phyloP scores from a whole-genome alignment of 257 asterid genomes.

The Prunella vulgaris region DNA sequence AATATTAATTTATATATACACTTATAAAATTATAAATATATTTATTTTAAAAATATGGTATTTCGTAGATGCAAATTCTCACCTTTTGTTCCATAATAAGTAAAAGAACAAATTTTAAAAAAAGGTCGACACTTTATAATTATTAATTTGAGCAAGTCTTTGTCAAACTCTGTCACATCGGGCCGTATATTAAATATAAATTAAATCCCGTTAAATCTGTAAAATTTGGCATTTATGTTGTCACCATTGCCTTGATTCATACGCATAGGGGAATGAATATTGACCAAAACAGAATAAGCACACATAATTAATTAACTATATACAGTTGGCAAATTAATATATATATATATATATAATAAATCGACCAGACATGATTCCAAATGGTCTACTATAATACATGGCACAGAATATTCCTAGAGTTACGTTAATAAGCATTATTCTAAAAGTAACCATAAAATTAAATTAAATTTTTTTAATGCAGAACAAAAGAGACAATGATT shows the following conservation, averaged over 20 bases:
- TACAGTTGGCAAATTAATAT: constrained; percentile 8
- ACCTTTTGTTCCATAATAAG: not conserved
- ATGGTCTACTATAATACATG: constrained; percentile 6
- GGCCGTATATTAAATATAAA: not conserved
- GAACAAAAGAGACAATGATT: constrained; percentile 15
- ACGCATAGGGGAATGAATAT: constrained; percentile 8
- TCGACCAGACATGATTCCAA: constrained; percentile 10
- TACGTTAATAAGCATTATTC: not conserved
- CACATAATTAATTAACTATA: no score
- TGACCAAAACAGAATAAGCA: constrained; percentile 18
- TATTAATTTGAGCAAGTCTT: constrained; percentile 3
- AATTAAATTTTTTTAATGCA: not conserved
- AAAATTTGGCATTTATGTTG: constrained; percentile 20
- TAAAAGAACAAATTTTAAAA: not conserved
- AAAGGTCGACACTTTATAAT: not conserved
- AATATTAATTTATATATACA: no score
- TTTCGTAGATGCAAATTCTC: no score
- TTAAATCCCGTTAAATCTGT: constrained; percentile 19
- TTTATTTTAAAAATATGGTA: no score
- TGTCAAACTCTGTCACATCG: constrained; percentile 9
- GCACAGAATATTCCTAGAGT: constrained; percentile 24
- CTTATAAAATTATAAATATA: no score
- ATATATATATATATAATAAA: not conserved
- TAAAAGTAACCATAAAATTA: not conserved
- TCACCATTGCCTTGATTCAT: constrained; percentile 7